Percentiles rank a stretch among this genome's conserved stretches.
Conservation (phyloP, 352 stramenopile genomes). For the Globisporangium splendens region DNA sequence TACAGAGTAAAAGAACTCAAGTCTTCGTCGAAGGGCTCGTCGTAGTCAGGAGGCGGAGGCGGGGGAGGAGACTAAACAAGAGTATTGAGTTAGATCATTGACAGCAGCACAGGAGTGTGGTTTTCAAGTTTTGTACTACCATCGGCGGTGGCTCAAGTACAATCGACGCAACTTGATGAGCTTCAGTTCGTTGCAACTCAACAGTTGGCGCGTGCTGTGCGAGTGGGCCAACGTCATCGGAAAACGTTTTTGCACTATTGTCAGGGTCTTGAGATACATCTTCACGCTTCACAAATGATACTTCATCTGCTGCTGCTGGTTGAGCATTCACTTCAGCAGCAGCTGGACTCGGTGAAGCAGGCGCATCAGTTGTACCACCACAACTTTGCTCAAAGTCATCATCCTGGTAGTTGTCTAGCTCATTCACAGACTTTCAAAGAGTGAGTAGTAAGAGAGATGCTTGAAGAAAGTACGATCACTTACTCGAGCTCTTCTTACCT, state of each 20-base stretch:
- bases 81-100: neutral
- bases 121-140: neutral
- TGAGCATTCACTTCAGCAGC: conserved; percentile 1
- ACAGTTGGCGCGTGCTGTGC: neutral
- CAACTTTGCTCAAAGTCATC: conserved; percentile 36
- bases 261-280: neutral
- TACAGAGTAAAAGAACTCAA: conserved; percentile 27
- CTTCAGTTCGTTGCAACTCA: neutral
- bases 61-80: conserved; percentile 36
- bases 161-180: neutral
- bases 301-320: neutral
- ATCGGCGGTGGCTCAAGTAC: conserved; percentile 1
- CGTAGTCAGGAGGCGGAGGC: conserved; percentile 42
- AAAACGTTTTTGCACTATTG: neutral
- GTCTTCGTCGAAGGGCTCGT: conserved; percentile 23
- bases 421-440: conserved; percentile 5
- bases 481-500: neutral
- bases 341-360: neutral
- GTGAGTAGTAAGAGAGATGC: neutral
- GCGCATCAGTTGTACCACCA: neutral
- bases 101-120: neutral
- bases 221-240: neutral
- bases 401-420: conserved; percentile 28
- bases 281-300: neutral
- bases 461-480: neutral